These are phyloP conservation scores for Kazachstania africana DNA, from an alignment of 805 yeast genomes.

Conservation along the genomic window DNA sequence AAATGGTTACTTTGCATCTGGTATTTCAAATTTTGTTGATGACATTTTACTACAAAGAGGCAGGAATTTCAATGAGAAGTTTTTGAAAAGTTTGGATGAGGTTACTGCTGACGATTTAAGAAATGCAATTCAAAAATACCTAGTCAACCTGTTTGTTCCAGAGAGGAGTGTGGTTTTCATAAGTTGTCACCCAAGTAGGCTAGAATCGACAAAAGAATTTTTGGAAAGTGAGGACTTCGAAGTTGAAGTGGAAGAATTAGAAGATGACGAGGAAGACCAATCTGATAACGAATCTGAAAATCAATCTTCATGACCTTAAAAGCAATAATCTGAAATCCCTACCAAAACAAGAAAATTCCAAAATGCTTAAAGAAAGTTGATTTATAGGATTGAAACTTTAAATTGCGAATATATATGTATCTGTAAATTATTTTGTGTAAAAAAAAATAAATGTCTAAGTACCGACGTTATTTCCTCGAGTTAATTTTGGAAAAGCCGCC, in stretches of 20 bases:
- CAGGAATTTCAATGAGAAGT: conserved; percentile 42
- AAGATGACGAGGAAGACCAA: conserved; percentile 25
- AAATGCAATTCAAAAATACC: conserved; percentile 41
- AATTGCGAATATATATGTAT: no score
- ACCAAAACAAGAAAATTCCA: no score
- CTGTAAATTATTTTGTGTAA: no score
- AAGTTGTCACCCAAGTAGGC: conserved; percentile 61
- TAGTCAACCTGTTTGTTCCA: conserved; percentile 52
- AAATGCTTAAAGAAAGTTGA: no score
- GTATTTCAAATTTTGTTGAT: conserved; percentile 54
- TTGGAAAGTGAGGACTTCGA: conserved; percentile 47
- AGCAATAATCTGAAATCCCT: no score
- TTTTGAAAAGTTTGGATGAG: conserved; percentile 40
- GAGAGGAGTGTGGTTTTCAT: conserved; percentile 48
- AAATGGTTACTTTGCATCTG: conserved; percentile 53
- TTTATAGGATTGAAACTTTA: no score
- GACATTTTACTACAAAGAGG: conserved; percentile 60
- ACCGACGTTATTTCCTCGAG: no score
- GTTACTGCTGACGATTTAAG: conserved; percentile 35
- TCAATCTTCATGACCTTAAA: no score
- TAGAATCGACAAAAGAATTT: conserved; percentile 33
- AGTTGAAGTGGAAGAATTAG: conserved; percentile 45
- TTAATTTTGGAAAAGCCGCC: no score
- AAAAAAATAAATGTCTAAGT: no score
- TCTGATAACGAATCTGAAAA: conserved; percentile 7